Conservation (phyloP, 1,284 basidiomycete genomes). For the Abortiporus biennis region DNA sequence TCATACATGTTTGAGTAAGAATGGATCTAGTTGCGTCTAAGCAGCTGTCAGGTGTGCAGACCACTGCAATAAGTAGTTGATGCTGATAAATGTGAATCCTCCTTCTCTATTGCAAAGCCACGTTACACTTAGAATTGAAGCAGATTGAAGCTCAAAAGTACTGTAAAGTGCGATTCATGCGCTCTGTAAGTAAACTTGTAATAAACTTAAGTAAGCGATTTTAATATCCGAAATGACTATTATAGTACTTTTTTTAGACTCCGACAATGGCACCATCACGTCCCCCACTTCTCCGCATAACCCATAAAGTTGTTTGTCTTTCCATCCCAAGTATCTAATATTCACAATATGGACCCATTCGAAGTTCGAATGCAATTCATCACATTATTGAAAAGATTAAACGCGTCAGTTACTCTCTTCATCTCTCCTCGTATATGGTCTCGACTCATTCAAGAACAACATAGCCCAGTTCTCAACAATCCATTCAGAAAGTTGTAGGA, state of each 20-base stretch:
- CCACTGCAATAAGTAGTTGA: no score
- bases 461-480: constrained; percentile 69
- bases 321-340: neutral
- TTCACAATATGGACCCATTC: constrained; percentile 71
- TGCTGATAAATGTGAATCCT: no score
- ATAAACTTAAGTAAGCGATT: neutral
- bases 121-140: no score
- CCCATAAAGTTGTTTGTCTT: neutral
- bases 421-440: constrained; percentile 16
- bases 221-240: neutral
- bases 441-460: constrained; percentile 22
- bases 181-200: no score
- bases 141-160: neutral
- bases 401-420: constrained; percentile 56
- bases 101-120: no score
- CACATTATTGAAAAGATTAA: constrained; percentile 62
- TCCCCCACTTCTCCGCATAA: neutral
- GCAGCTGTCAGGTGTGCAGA: no score
- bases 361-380: constrained; percentile 88
- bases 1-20: no score
- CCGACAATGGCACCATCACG: neutral
- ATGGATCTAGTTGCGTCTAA: no score
- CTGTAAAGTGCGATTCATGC: no score
- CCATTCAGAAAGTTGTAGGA: constrained; percentile 84
- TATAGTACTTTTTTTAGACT: neutral